A percentile compares a stretch with the other conserved stretches of the same genome.
Evolutionary conservation across 2,329 filamentous ascomycete genomes (phyloP).

Genomic region (Xylaria sp.): DNA sequence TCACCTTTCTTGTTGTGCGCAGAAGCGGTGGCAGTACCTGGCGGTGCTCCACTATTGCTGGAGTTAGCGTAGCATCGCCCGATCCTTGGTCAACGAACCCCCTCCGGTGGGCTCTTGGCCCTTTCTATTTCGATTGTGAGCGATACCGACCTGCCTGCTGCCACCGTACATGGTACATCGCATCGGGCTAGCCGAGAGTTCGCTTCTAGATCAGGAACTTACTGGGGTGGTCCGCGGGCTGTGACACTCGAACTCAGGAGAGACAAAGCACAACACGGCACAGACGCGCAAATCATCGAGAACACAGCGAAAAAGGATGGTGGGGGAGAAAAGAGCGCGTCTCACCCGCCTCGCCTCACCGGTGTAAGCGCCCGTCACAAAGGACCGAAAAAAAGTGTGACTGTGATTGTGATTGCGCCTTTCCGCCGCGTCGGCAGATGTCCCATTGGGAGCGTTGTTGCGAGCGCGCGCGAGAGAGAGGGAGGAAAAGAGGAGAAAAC

Average conservation of each 20-base stretch:
- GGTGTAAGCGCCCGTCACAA: conserved; percentile 24
- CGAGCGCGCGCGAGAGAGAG: not conserved
- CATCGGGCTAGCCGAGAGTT: conserved; percentile 25
- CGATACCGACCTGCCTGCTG: not conserved
- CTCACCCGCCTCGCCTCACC: conserved; percentile 3
- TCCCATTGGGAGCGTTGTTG: conserved; percentile 30
- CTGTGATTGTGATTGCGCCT: conserved; percentile 36
- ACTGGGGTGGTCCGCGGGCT: not conserved
- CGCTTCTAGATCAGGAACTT: conserved; percentile 6
- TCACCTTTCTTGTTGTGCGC: conserved; percentile 9
- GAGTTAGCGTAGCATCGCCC: conserved; percentile 32
- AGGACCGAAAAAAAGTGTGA: conserved; percentile 25
- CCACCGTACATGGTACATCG: conserved; percentile 15
- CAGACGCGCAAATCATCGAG: not conserved
- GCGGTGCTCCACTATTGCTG: conserved; percentile 26
- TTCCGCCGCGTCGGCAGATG: conserved; percentile 34
- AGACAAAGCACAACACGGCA: conserved; percentile 3
- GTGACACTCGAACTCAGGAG: conserved; percentile 5
- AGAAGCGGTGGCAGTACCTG: conserved; percentile 4
- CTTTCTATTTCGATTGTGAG: conserved; percentile 23
- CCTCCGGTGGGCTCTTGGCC: conserved; percentile 21
- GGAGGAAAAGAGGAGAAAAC: not conserved
- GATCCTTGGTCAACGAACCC: conserved; percentile 27
- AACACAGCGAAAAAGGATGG: not conserved
- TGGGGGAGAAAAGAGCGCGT: conserved; percentile 5